Evolutionary conservation across 2,329 filamentous ascomycete species (phyloP).

Genomic region (Xylaria sp.): DNA sequence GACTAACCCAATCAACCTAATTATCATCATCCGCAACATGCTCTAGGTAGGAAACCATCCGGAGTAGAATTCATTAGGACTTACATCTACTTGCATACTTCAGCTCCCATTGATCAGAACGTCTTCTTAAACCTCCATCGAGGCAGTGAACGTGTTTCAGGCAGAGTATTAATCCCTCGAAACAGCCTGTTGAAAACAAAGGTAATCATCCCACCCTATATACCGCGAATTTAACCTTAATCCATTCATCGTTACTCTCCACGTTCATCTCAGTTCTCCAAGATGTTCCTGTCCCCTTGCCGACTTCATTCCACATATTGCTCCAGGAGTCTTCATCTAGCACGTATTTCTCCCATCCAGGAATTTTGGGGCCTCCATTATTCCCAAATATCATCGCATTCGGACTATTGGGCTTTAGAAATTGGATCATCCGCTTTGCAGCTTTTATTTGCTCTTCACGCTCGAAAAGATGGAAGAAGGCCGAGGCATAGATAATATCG

Average conservation of each 20-base stretch:
- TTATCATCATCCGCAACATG: neutral
- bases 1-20: neutral
- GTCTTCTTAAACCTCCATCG: too few species aligned
- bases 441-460: neutral
- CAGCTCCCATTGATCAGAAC: too few species aligned
- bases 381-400: neutral
- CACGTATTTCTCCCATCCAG: neutral
- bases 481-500: neutral
- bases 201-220: neutral
- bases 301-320: neutral
- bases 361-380: neutral
- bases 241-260: neutral
- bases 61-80: too few species aligned
- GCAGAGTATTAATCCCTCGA: too few species aligned
- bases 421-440: neutral
- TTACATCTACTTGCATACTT: too few species aligned
- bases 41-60: too few species aligned
- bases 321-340: neutral
- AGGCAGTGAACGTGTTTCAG: too few species aligned
- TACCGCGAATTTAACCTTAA: neutral
- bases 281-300: neutral
- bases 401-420: neutral
- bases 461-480: neutral
- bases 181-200: too few species aligned
- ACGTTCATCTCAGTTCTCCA: neutral